These are phyloP conservation scores for Botrytis pseudocinerea DNA, from an alignment of 2,329 filamentous ascomycete species.

Conservation along the genomic window DNA sequence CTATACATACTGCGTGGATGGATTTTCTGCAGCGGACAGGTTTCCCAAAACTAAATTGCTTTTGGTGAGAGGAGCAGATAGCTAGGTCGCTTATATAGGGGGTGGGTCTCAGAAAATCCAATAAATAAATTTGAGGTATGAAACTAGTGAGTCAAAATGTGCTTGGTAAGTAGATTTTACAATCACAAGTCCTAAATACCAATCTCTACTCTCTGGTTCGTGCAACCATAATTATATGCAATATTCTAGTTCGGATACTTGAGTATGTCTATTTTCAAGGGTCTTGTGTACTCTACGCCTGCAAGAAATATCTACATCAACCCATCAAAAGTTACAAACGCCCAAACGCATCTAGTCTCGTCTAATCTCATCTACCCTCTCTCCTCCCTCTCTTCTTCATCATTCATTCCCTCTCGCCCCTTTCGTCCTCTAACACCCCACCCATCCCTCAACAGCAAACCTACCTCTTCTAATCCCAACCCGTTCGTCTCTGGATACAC, in stretches of 20 bases:
- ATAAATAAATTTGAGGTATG: neutral
- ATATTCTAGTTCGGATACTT: too few relatives aligned
- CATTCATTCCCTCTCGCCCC: constrained; percentile 38
- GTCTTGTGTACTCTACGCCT: neutral
- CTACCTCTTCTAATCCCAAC: constrained; percentile 77
- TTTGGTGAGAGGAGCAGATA: neutral
- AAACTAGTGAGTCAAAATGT: neutral
- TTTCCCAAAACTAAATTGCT: neutral
- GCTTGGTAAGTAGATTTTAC: neutral
- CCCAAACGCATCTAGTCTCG: neutral
- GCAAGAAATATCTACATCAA: neutral
- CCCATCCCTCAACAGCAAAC: constrained; percentile 66
- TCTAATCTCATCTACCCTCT: neutral
- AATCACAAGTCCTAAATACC: neutral
- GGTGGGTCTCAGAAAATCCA: neutral
- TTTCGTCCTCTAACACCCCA: constrained; percentile 66
- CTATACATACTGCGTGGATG: neutral
- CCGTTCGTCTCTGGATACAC: constrained; percentile 89
- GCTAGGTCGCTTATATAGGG: neutral
- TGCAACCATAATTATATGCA: neutral
- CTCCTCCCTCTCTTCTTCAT: neutral
- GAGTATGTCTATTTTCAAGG: neutral
- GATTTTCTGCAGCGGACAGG: neutral
- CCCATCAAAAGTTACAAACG: neutral
- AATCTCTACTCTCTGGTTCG: neutral